Evolutionary conservation across 208 protist species (phyloP), one percentile per base, ranked within the genome.

Genomic region (Acanthamoeba culbertsoni): DNA sequence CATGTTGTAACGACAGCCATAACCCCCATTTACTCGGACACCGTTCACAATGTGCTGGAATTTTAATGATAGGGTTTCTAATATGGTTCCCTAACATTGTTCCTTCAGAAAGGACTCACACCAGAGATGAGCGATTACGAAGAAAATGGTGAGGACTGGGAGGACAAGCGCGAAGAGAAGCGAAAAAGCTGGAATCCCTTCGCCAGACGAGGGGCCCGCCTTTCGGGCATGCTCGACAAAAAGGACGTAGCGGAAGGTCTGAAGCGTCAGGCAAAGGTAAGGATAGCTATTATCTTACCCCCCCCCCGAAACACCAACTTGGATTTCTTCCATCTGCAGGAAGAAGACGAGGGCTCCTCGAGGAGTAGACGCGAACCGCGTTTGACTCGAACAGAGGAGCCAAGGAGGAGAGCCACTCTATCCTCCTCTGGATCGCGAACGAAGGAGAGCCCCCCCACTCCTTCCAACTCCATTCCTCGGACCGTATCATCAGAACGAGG

Each of bases 141-240:
- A 45, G 63, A 73, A 0, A 20, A 37, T 0, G 62, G 62, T 7
- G 63, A 73, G 5, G 63, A 73, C 26, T 73, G 18, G n/a, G n/a
- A n/a, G 28, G 63, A 73, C 26, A 37, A 73, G 26, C 63, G 63
- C 16, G 16, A 43, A 16, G 63, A 73, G 63, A 73, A 73, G 35
- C 63, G 63, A 31, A 73, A 73, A 37, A 73, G 63, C 63, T 73
- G 63, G 63, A 73, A 73, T 37, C 63, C 63, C 20, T 73, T 73
- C 35, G 31, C 63, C 33, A 73, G 63, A 20, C 63, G 63, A 73
- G 63, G 63, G 18, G 16, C 35, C 35, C 63, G 63, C 63, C 63
- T 73, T 18, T 73, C 63, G 16, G 63, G 63, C 35, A 28, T 28
- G 16, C 26, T 73, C 6, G 63, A 73, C 63, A 45, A 6, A 20